Evolutionary conservation across 2,329 filamentous ascomycete species (phyloP).

Genomic region (Fusarium dimerum): DNA sequence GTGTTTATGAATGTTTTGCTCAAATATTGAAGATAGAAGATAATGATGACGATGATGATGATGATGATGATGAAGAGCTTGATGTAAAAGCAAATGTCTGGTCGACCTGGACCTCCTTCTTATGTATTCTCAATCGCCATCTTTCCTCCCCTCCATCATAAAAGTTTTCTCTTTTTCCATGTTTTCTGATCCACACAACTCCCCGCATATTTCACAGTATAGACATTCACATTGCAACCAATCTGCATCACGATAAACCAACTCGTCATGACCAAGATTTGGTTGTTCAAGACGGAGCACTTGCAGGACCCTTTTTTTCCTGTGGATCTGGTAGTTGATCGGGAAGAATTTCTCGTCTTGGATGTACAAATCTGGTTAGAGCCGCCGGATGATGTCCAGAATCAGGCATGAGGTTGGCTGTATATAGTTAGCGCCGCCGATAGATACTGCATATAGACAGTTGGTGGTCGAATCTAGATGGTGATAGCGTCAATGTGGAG

Average conservation of each 20-base stretch:
- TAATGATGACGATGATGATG: not conserved
- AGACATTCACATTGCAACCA: conserved; percentile 16
- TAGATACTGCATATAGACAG: not conserved
- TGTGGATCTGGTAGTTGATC: conserved; percentile 5
- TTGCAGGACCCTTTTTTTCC: not conserved
- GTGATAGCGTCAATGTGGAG: conserved; percentile 9
- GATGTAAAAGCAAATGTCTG: conserved; percentile 13
- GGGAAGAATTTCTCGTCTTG: conserved; percentile 25
- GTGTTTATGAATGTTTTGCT: not conserved
- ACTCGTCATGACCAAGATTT: conserved; percentile 2
- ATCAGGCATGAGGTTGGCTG: not conserved
- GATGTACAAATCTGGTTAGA: conserved; percentile 17
- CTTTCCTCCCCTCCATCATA: not conserved
- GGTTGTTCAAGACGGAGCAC: conserved; percentile 9
- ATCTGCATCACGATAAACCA: conserved; percentile 22
- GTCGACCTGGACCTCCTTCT: not conserved
- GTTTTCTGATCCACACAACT: conserved; percentile 5
- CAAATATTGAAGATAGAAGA: not conserved
- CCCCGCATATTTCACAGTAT: not conserved
- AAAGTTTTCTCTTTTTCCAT: not conserved
- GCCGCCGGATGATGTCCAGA: conserved; percentile 16
- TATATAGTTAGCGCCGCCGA: conserved; percentile 25
- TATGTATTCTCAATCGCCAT: not conserved
- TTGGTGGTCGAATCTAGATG: conserved; percentile 5
- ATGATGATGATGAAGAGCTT: not conserved